A percentile compares a stretch with the other conserved stretches of the same genome.
These are phyloP conservation scores for Luvunga scandens DNA, from an alignment of 345 rosid genomes.

Conservation along the genomic window DNA sequence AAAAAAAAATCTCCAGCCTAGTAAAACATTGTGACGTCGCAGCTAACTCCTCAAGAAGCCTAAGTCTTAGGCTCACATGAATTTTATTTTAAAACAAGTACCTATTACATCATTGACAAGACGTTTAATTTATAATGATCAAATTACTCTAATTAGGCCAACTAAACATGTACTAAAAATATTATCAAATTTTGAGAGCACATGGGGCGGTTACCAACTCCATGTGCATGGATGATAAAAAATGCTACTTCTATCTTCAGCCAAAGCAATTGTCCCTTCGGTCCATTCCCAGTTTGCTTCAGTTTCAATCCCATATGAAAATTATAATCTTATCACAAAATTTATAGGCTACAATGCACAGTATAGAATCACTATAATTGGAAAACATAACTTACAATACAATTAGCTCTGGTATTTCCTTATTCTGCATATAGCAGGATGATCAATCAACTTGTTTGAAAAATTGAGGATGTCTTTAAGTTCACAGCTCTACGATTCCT, in stretches of 20 bases:
- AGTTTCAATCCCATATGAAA: neutral
- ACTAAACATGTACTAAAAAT: constrained; percentile 3
- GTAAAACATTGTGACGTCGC: neutral
- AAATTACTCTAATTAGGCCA: constrained; percentile 10
- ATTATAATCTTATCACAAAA: neutral
- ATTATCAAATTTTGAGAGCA: neutral
- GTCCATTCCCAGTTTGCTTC: neutral
- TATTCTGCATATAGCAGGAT: neutral
- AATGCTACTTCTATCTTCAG: constrained; percentile 15
- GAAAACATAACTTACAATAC: neutral
- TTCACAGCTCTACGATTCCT: neutral
- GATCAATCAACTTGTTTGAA: neutral
- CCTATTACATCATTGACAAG: neutral
- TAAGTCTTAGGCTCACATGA: neutral
- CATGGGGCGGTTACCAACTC: constrained; percentile 13
- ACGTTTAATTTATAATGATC: neutral
- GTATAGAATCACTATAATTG: neutral
- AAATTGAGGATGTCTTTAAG: neutral
- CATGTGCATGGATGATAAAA: constrained; percentile 19
- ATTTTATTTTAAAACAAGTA: neutral
- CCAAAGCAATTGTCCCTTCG: constrained; percentile 1
- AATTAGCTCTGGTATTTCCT: neutral
- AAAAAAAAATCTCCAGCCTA: neutral
- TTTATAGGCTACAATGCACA: neutral
- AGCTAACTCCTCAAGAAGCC: neutral